Conservation (phyloP, 1,139 yeast species). For the Candida freyschussii region DNA sequence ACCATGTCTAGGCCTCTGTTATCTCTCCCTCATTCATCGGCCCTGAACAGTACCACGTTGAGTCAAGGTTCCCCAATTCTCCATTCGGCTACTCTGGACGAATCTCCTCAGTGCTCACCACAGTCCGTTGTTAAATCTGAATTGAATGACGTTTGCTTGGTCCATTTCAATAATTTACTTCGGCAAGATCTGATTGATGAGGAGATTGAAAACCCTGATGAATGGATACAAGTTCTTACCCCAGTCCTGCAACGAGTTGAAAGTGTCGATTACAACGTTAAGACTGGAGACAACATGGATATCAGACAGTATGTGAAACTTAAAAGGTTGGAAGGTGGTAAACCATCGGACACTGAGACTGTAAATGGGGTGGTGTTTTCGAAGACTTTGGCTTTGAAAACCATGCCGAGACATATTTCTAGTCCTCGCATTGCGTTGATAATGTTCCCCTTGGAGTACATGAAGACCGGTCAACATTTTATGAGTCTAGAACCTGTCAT, state of each 20-base stretch:
- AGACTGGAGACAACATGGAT: constrained; percentile 71
- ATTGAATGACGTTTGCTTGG: constrained; percentile 31
- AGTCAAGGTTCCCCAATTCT: constrained; percentile 13
- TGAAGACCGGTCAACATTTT: constrained; percentile 64
- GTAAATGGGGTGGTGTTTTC: constrained; percentile 84
- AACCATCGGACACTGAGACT: constrained; percentile 51
- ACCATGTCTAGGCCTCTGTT: constrained; percentile 30
- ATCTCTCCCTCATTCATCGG: constrained; percentile 10
- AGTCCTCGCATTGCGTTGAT: constrained; percentile 77
- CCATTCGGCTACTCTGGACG: constrained; percentile 4
- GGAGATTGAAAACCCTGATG: constrained; percentile 50
- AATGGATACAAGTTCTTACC: constrained; percentile 48
- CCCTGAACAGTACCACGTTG: constrained; percentile 6
- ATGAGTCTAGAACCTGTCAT: constrained; percentile 79
- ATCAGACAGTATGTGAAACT: constrained; percentile 83
- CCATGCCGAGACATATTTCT: constrained; percentile 61
- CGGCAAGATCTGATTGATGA: constrained; percentile 69
- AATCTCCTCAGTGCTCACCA: constrained; percentile 2
- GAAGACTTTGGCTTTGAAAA: constrained; percentile 73
- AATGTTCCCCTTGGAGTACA: constrained; percentile 86
- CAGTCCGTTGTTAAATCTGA: constrained; percentile 21
- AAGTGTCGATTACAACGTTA: constrained; percentile 48
- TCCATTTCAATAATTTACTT: constrained; percentile 31
- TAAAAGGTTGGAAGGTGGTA: constrained; percentile 78
- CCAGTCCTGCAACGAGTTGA: constrained; percentile 42